These are phyloP conservation scores for Symbiodinium natans DNA, from an alignment of 73 alveolate genomes.

Conservation along the genomic window DNA sequence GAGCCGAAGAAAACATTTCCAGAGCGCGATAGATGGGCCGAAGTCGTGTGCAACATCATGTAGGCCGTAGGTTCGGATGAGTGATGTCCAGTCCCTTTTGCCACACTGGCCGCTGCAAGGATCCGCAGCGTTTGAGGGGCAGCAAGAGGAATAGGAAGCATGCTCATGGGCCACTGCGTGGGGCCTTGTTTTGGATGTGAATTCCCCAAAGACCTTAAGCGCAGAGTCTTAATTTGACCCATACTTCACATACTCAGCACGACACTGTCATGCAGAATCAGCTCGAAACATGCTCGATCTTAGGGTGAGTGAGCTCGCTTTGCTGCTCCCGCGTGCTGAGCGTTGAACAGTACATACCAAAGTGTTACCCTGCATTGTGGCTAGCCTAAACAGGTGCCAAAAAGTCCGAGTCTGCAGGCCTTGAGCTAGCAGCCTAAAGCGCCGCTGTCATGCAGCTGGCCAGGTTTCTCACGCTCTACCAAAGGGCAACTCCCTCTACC, in stretches of 20 bases:
- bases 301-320: no score
- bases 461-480: not conserved
- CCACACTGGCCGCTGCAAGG: not conserved
- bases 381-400: not conserved
- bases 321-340: no score
- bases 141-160: not conserved
- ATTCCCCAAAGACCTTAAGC: no score
- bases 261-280: no score
- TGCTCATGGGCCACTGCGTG: no score
- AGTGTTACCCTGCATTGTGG: no score
- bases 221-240: no score
- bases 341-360: no score
- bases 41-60: not conserved
- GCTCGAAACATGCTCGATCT: no score
- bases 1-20: not conserved
- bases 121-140: not conserved
- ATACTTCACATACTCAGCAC: no score
- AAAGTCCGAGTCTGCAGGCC: not conserved
- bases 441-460: not conserved
- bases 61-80: not conserved
- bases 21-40: not conserved
- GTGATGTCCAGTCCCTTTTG: not conserved
- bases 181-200: no score
- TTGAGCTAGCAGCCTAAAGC: not conserved
- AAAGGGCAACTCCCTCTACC: not conserved